Base-by-base conservation (phyloP, 2,329 filamentous ascomycete species). In the Sporothrix sp. region DNA sequence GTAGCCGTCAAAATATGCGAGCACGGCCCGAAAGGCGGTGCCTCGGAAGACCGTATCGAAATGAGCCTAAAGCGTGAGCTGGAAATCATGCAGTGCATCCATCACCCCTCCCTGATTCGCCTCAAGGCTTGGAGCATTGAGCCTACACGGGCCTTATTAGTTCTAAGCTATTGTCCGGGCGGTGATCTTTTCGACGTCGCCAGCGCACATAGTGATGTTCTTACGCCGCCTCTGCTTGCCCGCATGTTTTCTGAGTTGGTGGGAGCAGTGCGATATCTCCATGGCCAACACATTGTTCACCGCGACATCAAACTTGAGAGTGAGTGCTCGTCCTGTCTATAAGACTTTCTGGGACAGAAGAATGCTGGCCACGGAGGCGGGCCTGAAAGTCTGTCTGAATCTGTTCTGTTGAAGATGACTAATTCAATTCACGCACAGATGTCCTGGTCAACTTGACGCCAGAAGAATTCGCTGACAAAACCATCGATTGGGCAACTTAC, bases 251-350 rank as follows among this genome's bases (percentile, higher is more conserved):
- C 90, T 13, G 93, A 98, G 65, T 67, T 97, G 56, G 82, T 97
- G 21, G 82, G 79, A 54, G 93, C 91, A 0, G 84, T 95, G 32
- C 78, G 76, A 52, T 96, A 97, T 69, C 72, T 98, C 44, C 93
- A 98, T 66, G 73, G 79, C 49, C 74, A 86, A 60, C 83, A 80
- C 58, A 95, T 98, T 63, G 91, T 97, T 49, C 93, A 98, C 65
- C 82, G 93, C 54, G 93, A 98, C 66, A 94, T 98, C 67, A 98
- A 98, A 70, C 82, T 98, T 53, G 93, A 98, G 73, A 78, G 87
- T 93, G 76, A 68, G 82, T 74, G 9, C 20, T 46, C 18, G n/a
- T n/a, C n/a, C n/a, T n/a, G n/a, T n/a, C n/a, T n/a, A n/a, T n/a
- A n/a, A n/a, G n/a, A n/a, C n/a, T n/a, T n/a, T n/a, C n/a, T n/a